Evolutionary conservation across 179 eudicot genomes (phyloP).

Genomic region (Drosera spatulata): DNA sequence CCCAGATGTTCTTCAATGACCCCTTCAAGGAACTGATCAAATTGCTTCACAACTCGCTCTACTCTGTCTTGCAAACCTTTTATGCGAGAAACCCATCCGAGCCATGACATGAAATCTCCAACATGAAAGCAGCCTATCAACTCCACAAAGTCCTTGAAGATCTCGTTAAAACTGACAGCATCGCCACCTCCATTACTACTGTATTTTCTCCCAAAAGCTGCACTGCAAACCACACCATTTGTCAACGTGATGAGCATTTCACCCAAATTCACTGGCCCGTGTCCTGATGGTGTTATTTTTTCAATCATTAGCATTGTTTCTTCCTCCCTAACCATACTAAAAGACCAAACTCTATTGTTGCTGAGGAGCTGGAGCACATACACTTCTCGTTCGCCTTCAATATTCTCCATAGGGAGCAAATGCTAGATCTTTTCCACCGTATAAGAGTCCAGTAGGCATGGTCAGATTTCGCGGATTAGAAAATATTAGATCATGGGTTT

Average conservation of each 20-base stretch:
- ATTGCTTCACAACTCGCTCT: conserved; percentile 13
- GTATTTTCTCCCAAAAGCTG: conserved; percentile 26
- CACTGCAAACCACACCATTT: conserved; percentile 19
- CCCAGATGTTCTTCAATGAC: conserved; percentile 9
- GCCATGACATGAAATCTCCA: conserved; percentile 27
- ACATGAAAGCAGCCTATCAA: conserved; percentile 16
- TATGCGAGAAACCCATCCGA: conserved; percentile 21
- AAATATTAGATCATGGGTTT: too few species aligned
- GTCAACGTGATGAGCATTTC: neutral
- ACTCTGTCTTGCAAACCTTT: conserved; percentile 21
- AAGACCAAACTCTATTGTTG: neutral
- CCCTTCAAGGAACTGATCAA: conserved; percentile 20
- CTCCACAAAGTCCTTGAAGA: conserved; percentile 8
- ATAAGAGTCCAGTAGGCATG: neutral
- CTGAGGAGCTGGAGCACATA: conserved; percentile 5
- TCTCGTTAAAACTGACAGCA: conserved; percentile 2
- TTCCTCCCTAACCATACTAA: neutral
- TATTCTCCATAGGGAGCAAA: conserved; percentile 2
- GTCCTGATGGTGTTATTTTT: neutral
- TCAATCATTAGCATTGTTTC: neutral
- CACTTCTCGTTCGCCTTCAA: neutral
- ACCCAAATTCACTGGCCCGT: neutral
- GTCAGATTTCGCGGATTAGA: too few species aligned
- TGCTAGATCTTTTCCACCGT: neutral
- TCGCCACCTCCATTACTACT: conserved; percentile 6